Conservation (phyloP, 2,329 filamentous ascomycete species). For the Colletotrichum australisinense region DNA sequence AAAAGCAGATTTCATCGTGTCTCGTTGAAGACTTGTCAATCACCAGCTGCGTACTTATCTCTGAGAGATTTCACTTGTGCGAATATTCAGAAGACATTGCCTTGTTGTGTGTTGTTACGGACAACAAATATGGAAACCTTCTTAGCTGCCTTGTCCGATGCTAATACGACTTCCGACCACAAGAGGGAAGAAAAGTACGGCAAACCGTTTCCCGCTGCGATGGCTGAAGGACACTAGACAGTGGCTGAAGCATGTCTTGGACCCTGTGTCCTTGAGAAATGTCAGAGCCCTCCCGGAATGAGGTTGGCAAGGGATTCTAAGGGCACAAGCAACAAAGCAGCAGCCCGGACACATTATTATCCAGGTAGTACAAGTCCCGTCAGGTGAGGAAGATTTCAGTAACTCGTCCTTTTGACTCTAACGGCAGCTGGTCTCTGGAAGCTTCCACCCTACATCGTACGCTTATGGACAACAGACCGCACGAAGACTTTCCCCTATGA, state of each 20-base stretch:
- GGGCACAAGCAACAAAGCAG: too few relatives aligned
- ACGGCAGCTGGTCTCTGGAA: too few relatives aligned
- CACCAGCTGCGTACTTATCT: conserved; percentile 43
- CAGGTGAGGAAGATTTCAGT: too few relatives aligned
- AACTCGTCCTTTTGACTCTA: too few relatives aligned
- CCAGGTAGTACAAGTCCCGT: too few relatives aligned
- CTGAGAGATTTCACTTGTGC: conserved; percentile 45
- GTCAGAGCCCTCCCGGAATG: too few relatives aligned
- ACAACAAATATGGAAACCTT: conserved; percentile 38
- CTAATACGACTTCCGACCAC: conserved; percentile 38
- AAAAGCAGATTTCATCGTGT: conserved; percentile 40
- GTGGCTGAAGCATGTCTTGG: background rate
- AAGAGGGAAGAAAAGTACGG: conserved; percentile 45
- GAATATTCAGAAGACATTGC: conserved; percentile 41
- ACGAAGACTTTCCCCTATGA: background rate
- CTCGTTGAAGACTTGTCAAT: conserved; percentile 47
- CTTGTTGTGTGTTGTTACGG: conserved; percentile 50
- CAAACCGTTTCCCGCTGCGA: conserved; percentile 48
- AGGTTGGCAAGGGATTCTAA: too few relatives aligned
- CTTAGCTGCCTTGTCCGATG: conserved; percentile 42
- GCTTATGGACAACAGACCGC: background rate
- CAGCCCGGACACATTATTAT: too few relatives aligned
- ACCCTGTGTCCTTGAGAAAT: background rate
- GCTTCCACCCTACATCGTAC: too few relatives aligned
- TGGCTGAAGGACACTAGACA: conserved; percentile 41